phyloP scores from a whole-genome alignment of 768 basidiomycete species.

The Candolleomyces aberdarensis region DNA sequence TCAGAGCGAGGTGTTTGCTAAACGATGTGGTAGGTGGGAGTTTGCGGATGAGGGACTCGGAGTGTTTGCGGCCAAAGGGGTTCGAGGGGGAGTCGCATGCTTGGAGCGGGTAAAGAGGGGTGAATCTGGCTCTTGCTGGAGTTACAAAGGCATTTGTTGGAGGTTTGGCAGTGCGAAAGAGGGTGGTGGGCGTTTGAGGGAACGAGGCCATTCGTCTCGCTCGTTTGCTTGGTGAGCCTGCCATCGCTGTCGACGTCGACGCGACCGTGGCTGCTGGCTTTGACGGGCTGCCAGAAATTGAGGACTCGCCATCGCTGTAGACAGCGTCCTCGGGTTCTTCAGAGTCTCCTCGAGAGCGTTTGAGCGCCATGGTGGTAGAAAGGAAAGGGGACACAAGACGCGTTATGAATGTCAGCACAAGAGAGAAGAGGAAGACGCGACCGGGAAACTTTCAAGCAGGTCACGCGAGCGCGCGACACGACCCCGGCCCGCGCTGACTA shows the following conservation, averaged over 20 bases:
- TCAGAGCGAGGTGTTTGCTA: slow-evolving; percentile 58
- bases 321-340: background rate
- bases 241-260: background rate
- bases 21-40: slow-evolving; percentile 47
- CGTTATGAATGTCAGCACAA: background rate
- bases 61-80: slow-evolving; percentile 59
- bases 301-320: background rate
- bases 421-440: background rate
- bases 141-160: slow-evolving; percentile 8
- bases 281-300: background rate
- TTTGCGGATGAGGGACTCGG: slow-evolving; percentile 33
- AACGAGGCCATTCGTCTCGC: background rate
- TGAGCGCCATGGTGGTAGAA: background rate
- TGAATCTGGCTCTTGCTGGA: slow-evolving; percentile 18
- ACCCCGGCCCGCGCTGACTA: too few relatives aligned
- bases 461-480: background rate
- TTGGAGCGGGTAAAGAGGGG: slow-evolving; percentile 40
- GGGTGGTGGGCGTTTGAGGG: background rate
- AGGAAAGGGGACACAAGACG: background rate
- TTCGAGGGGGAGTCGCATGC: slow-evolving; percentile 71
- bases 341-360: background rate
- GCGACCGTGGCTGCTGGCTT: background rate
- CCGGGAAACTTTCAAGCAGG: background rate
- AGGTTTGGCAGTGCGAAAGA: background rate
- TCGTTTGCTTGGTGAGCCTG: background rate